Conservation (phyloP, 2,329 filamentous ascomycete species). For the Apiospora phragmitis region DNA sequence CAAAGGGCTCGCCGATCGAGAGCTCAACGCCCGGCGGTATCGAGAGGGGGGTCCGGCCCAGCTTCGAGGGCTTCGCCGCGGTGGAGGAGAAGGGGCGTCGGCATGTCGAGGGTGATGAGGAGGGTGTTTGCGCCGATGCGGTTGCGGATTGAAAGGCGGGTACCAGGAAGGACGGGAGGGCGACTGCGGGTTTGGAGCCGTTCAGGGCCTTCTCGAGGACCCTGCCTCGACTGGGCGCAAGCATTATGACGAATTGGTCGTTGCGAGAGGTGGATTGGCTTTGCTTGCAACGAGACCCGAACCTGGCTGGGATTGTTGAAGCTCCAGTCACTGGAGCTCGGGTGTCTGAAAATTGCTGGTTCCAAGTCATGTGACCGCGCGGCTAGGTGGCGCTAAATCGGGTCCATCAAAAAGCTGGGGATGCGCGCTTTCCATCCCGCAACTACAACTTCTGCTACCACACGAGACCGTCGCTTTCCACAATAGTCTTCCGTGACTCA, state of each 20-base stretch:
- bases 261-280: conserved; percentile 7
- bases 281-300: conserved; percentile 15
- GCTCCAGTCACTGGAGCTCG: neutral
- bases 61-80: conserved; percentile 69
- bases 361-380: conserved; percentile 16
- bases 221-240: conserved; percentile 63
- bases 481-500: neutral
- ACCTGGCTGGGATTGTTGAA: neutral
- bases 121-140: conserved; percentile 23
- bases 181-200: conserved; percentile 38
- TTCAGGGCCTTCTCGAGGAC: conserved; percentile 56
- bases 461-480: neutral
- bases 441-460: neutral
- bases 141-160: conserved; percentile 63
- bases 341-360: conserved; percentile 14
- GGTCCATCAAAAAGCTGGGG: neutral
- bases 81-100: conserved; percentile 72
- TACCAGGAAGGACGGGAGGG: conserved; percentile 71
- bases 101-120: neutral
- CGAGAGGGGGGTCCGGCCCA: conserved; percentile 78
- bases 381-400: neutral
- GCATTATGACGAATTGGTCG: conserved; percentile 48
- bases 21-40: conserved; percentile 84
- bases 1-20: conserved; percentile 61
- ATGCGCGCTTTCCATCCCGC: neutral